Percentiles rank a stretch among this genome's conserved stretches.
These are phyloP conservation scores for Solanum hybrid DNA, from an alignment of 305 asterid genomes.

Conservation along the genomic window DNA sequence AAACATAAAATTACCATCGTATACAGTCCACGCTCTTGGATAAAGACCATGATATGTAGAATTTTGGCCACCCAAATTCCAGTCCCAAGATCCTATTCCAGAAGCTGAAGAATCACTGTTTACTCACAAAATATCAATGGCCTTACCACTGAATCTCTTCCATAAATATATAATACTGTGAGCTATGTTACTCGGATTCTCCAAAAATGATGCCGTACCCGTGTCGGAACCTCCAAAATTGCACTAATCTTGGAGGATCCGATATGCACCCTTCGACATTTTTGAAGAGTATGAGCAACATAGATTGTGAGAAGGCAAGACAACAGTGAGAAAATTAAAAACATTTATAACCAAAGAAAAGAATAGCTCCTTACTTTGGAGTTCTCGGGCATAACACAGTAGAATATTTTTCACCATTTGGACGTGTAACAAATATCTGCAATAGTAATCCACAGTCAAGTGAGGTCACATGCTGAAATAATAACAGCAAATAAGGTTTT, in stretches of 20 bases:
- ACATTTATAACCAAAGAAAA: not conserved
- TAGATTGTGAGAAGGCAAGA: not conserved
- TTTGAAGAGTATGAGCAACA: not conserved
- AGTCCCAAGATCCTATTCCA: constrained; percentile 97
- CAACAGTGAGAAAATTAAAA: not conserved
- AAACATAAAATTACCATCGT: constrained; percentile 53
- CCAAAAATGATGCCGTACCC: not conserved
- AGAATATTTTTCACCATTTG: constrained; percentile 57
- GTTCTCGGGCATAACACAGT: constrained; percentile 73
- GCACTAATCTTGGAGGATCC: not conserved
- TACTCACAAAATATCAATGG: constrained; percentile 25
- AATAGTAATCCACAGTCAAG: constrained; percentile 2
- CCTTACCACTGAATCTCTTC: not conserved
- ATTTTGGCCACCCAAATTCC: constrained; percentile 61
- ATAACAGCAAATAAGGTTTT: not conserved
- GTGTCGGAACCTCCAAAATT: not conserved
- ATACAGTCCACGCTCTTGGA: constrained; percentile 97
- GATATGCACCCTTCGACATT: not conserved
- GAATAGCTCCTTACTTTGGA: constrained; percentile 44
- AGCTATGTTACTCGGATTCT: not conserved
- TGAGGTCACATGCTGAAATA: not conserved
- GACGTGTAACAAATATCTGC: constrained; percentile 82
- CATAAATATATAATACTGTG: not conserved
- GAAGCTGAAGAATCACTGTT: constrained; percentile 62
- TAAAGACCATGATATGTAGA: constrained; percentile 88